Evolutionary conservation across 768 basidiomycete species (phyloP).

Genomic region (Termitomyces bulborhizus): DNA sequence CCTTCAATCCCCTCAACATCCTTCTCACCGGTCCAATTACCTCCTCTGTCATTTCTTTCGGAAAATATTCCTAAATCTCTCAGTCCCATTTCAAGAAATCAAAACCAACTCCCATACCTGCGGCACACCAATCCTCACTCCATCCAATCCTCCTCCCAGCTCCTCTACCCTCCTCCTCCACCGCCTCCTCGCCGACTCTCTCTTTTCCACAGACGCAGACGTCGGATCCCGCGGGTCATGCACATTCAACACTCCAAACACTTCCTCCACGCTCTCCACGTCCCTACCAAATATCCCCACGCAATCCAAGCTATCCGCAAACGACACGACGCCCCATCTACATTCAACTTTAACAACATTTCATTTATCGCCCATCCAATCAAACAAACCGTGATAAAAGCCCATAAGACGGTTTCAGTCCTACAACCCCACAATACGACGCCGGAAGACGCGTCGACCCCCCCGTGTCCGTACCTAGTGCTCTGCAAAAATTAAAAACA

Average conservation of each 20-base stretch:
- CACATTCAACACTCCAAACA: conserved; percentile 63
- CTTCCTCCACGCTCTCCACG: conserved; percentile 38
- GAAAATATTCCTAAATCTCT: conserved; percentile 66
- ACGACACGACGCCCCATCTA: conserved; percentile 89
- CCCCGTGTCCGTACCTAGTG: conserved; percentile 91
- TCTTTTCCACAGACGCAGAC: conserved; percentile 39
- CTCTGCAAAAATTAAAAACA: conserved; percentile 62
- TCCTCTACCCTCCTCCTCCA: conserved; percentile 11
- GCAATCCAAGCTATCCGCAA: conserved; percentile 92
- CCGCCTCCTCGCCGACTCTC: conserved; percentile 17
- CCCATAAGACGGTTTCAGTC: conserved; percentile 94
- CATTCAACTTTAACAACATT: too few relatives aligned
- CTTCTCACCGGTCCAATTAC: conserved; percentile 40
- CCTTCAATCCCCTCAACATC: conserved; percentile 32
- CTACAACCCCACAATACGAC: conserved; percentile 87
- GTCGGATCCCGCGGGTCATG: conserved; percentile 76
- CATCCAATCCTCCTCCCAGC: conserved; percentile 25
- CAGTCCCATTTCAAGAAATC: conserved; percentile 1
- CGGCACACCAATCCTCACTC: conserved; percentile 71
- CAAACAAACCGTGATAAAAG: conserved; percentile 68
- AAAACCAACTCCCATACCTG: conserved; percentile 33
- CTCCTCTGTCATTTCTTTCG: conserved; percentile 47
- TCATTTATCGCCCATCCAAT: too few relatives aligned
- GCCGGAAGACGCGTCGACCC: conserved; percentile 93
- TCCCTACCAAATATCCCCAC: conserved; percentile 74